These are phyloP conservation scores for Climacium dendroides DNA, from an alignment of 225 moss, liverwort and hornwort genomes.

Conservation along the genomic window DNA sequence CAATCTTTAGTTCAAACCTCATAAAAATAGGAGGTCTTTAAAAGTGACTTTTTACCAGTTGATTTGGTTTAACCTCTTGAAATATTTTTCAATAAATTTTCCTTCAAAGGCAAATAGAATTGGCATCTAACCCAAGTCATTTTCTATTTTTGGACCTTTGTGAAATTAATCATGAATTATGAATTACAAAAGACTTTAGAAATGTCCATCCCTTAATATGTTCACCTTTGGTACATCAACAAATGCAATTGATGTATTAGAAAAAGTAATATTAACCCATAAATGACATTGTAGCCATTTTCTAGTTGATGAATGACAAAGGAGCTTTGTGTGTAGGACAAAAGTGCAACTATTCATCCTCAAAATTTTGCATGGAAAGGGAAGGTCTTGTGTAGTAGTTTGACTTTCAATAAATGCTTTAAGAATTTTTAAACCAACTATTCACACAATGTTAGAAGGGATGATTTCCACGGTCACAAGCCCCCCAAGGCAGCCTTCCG, in stretches of 20 bases:
- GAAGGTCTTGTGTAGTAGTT: too few species aligned
- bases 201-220: neutral
- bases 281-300: too few species aligned
- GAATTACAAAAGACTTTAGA: neutral
- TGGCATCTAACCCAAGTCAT: neutral
- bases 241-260: neutral
- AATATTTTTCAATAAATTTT: neutral
- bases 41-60: neutral
- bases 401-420: too few species aligned
- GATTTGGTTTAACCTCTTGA: neutral
- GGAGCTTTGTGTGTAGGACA: too few species aligned
- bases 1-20: neutral
- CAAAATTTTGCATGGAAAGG: too few species aligned
- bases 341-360: too few species aligned
- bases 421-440: too few species aligned
- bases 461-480: too few species aligned
- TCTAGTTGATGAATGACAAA: too few species aligned
- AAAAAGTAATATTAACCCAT: neutral
- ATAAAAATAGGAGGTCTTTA: neutral
- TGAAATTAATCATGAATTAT: neutral
- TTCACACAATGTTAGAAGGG: too few species aligned
- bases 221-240: fast-evolving
- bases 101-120: neutral
- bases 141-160: fast-evolving
- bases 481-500: too few species aligned